phyloP scores from a whole-genome alignment of 129 eudicot species.

The Calendula officinalis region DNA sequence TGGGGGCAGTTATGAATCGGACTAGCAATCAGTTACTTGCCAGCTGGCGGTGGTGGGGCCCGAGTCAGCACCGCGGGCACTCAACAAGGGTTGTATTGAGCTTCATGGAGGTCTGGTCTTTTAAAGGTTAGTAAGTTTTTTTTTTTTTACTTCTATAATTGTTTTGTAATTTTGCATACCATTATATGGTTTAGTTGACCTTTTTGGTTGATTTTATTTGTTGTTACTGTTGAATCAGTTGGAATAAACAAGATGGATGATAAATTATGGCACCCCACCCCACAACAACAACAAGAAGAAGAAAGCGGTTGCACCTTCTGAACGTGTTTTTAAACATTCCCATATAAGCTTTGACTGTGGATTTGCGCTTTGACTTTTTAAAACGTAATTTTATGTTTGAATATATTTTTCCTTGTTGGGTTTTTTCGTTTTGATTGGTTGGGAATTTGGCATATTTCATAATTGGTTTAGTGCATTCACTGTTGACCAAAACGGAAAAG shows the following conservation, averaged over 20 bases:
- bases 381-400: slow-evolving; percentile 7
- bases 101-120: slow-evolving; percentile 15
- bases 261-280: slow-evolving; percentile 8
- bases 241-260: slow-evolving; percentile 23
- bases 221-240: slow-evolving; percentile 14
- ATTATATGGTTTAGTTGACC: not conserved
- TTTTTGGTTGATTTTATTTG: not conserved
- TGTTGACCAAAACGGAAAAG: too few species aligned
- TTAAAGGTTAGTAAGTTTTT: slow-evolving; percentile 16
- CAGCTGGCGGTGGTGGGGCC: slow-evolving; percentile 34
- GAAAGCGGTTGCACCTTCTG: slow-evolving; percentile 23
- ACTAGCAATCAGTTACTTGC: slow-evolving; percentile 35
- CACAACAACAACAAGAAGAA: not conserved
- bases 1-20: slow-evolving; percentile 33
- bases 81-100: slow-evolving; percentile 5
- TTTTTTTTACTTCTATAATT: not conserved
- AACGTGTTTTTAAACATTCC: slow-evolving; percentile 13
- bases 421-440: not conserved
- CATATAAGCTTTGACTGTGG: slow-evolving; percentile 5
- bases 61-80: slow-evolving; percentile 28
- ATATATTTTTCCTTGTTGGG: too few species aligned
- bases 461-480: too few species aligned
- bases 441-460: not conserved
- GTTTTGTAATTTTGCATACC: not conserved
- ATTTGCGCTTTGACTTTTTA: slow-evolving; percentile 17